A percentile compares a stretch with the other conserved stretches of the same genome.
These are phyloP conservation scores for Cynara cardunculus DNA, from an alignment of 129 eudicot species.

Conservation along the genomic window DNA sequence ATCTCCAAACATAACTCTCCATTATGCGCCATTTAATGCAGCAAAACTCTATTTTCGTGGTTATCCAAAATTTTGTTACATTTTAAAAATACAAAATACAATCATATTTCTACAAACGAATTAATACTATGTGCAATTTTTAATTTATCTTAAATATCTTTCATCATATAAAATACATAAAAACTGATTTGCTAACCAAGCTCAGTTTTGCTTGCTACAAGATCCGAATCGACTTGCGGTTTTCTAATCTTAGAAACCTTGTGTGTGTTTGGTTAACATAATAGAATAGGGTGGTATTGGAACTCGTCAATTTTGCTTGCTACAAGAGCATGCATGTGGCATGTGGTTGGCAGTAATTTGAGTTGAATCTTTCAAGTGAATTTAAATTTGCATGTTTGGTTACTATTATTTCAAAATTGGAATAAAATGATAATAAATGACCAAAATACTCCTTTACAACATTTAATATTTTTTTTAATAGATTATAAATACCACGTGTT, in stretches of 20 bases:
- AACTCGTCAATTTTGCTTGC: too few relatives aligned
- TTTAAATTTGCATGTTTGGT: too few relatives aligned
- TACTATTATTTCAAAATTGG: too few relatives aligned
- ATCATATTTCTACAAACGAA: too few relatives aligned
- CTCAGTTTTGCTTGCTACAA: not conserved
- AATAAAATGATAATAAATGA: too few relatives aligned
- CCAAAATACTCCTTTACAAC: not conserved
- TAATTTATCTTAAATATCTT: too few relatives aligned
- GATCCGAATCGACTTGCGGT: not conserved
- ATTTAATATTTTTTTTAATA: not conserved
- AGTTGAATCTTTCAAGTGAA: not conserved
- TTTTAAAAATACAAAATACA: not conserved
- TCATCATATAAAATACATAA: too few relatives aligned
- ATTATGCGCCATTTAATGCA: not conserved
- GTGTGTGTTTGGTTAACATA: not conserved
- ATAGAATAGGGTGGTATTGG: not conserved
- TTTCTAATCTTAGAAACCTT: not conserved
- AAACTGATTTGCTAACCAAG: not conserved
- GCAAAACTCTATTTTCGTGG: not conserved
- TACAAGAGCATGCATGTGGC: too few relatives aligned
- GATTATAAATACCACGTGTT: too few relatives aligned
- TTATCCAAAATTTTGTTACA: not conserved
- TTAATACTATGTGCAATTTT: too few relatives aligned
- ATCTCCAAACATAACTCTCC: not conserved
- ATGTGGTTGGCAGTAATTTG: not conserved